phyloP scores from a whole-genome alignment of 2,329 filamentous ascomycete species.

The Diplocarpon rosae region DNA sequence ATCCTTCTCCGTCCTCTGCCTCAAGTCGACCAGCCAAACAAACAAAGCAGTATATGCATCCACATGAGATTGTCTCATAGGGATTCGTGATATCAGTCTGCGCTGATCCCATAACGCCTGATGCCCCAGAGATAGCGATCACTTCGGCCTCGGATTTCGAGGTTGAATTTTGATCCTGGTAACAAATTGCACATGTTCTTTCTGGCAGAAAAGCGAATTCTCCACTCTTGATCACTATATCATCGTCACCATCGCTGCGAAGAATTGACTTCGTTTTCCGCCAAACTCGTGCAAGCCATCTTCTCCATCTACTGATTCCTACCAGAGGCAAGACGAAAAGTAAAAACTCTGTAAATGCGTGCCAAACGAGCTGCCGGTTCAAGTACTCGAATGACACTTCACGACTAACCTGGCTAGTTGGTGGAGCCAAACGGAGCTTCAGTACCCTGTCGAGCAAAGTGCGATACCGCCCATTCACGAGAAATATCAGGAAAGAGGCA shows the following conservation, averaged over 20 bases:
- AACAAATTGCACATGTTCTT: slow-evolving; percentile 92
- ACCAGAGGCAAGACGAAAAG: slow-evolving; percentile 95
- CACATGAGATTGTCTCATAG: slow-evolving; percentile 82
- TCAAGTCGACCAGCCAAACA: slow-evolving; percentile 87
- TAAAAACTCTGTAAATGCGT: slow-evolving; percentile 99
- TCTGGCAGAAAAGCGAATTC: slow-evolving; percentile 82
- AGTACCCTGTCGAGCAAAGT: slow-evolving; percentile 81
- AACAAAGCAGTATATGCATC: slow-evolving; percentile 91
- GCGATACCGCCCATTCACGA: slow-evolving; percentile 82
- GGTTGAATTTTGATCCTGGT: slow-evolving; percentile 75
- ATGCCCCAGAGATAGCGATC: slow-evolving; percentile 53
- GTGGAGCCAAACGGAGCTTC: slow-evolving; percentile 73
- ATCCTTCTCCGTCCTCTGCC: slow-evolving; percentile 87
- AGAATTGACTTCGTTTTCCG: slow-evolving; percentile 62
- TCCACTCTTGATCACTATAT: slow-evolving; percentile 47
- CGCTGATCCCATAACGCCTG: slow-evolving; percentile 73
- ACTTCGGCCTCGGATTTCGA: slow-evolving; percentile 65
- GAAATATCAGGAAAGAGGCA: slow-evolving; percentile 77
- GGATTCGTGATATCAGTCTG: slow-evolving; percentile 94
- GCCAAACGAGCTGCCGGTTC: slow-evolving; percentile 96
- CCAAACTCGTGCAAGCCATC: slow-evolving; percentile 83
- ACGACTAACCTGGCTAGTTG: slow-evolving; percentile 72
- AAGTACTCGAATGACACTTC: slow-evolving; percentile 97
- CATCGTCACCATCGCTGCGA: slow-evolving; percentile 37
- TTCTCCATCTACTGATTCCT: slow-evolving; percentile 83